These are phyloP conservation scores for Camellia lanceoleosa DNA, from an alignment of 148 eudicot genomes.

Conservation along the genomic window DNA sequence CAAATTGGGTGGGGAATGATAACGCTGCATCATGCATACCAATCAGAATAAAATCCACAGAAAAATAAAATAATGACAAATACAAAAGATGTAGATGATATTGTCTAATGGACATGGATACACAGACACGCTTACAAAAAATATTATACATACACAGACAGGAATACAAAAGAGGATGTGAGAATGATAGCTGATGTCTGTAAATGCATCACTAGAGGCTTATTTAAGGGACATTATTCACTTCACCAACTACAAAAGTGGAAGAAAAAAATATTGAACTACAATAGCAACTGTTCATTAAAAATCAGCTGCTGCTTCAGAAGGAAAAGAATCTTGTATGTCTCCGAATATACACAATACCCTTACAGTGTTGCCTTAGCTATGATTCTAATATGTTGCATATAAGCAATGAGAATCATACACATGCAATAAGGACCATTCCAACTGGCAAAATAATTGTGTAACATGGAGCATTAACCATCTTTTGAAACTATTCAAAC, in stretches of 20 bases:
- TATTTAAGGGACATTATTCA: not conserved
- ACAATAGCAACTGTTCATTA: not conserved
- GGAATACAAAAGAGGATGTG: not conserved
- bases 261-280: not conserved
- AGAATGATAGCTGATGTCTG: not conserved
- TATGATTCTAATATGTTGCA: not conserved
- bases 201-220: not conserved
- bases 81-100: no score
- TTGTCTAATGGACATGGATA: no score
- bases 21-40: no score
- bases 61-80: not conserved
- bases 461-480: not conserved
- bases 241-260: not conserved
- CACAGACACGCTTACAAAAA: no score
- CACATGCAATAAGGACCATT: not conserved
- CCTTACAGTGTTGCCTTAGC: not conserved
- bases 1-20: no score
- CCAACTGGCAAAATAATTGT: not conserved
- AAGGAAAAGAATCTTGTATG: not conserved
- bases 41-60: no score
- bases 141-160: not conserved
- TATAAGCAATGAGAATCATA: not conserved
- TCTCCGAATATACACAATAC: not conserved
- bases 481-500: not conserved
- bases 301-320: not conserved